Conservation (phyloP, 2,329 filamentous ascomycete genomes). For the Gremmenia infestans region DNA sequence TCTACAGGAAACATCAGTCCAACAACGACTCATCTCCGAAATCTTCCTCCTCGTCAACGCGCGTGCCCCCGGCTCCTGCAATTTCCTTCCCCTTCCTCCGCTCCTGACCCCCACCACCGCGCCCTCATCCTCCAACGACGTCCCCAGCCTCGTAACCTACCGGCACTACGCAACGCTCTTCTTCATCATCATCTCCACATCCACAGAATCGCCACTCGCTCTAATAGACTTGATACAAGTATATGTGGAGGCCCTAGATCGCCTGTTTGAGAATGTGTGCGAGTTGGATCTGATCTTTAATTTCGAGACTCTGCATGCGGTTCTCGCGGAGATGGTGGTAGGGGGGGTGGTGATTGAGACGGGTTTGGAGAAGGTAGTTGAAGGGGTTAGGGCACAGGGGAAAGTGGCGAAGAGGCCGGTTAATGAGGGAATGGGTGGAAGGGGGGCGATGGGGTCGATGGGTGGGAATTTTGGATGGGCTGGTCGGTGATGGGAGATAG, state of each 20-base stretch:
- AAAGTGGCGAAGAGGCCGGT: conserved; percentile 74
- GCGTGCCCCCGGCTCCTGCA: conserved; percentile 86
- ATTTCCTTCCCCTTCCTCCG: conserved; percentile 81
- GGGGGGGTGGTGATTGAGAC: conserved; percentile 94
- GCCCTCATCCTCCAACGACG: conserved; percentile 70
- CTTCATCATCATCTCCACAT: conserved; percentile 96
- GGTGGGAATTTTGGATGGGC: conserved; percentile 32
- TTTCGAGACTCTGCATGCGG: conserved; percentile 92
- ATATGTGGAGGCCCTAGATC: conserved; percentile 91
- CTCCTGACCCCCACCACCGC: conserved; percentile 57
- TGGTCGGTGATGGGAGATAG: conserved; percentile 21
- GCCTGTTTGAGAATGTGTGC: conserved; percentile 97
- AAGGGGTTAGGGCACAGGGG: conserved; percentile 74
- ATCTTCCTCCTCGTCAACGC: conserved; percentile 96
- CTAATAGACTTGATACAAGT: conserved; percentile 97
- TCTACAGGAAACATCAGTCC: conserved; percentile 84
- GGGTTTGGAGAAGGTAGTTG: conserved; percentile 79
- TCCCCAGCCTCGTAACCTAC: conserved; percentile 93
- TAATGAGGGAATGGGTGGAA: conserved; percentile 56
- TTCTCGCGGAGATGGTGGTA: conserved; percentile 89
- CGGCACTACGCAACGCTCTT: conserved; percentile 97
- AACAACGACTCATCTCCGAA: conserved; percentile 93
- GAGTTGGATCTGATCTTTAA: conserved; percentile 98
- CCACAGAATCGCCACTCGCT: conserved; percentile 90
- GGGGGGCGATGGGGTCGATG: conserved; percentile 43